Conservation (phyloP, 345 rosid genomes). For the Hirschfeldia incana region DNA sequence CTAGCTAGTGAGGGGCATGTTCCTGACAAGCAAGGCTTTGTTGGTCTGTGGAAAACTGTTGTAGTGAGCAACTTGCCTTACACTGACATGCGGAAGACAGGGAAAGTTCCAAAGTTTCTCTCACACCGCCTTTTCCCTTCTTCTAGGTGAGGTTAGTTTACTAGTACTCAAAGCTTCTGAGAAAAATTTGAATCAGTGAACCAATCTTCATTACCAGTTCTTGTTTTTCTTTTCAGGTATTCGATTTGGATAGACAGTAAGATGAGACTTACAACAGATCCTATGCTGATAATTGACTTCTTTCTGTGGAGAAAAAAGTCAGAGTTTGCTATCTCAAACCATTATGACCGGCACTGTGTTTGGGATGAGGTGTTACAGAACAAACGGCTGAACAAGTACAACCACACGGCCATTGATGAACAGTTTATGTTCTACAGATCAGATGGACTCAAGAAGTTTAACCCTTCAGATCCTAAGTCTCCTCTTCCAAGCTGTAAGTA, state of each 20-base stretch:
- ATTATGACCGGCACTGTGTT: constrained; percentile 91
- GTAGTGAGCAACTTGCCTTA: constrained; percentile 78
- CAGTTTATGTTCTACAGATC: constrained; percentile 69
- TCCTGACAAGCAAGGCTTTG: constrained; percentile 68
- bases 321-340: constrained; percentile 95
- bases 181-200: constrained; percentile 13
- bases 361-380: constrained; percentile 94
- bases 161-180: constrained; percentile 21
- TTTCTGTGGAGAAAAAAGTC: constrained; percentile 80
- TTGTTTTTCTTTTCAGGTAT: constrained; percentile 52
- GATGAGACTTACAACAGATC: constrained; percentile 82
- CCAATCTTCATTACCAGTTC: neutral
- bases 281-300: constrained; percentile 74
- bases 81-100: constrained; percentile 77
- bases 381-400: constrained; percentile 75
- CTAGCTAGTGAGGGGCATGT: constrained; percentile 71
- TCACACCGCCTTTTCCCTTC: constrained; percentile 95
- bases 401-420: constrained; percentile 71
- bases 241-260: constrained; percentile 97
- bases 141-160: constrained; percentile 61
- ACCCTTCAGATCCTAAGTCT: constrained; percentile 56
- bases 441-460: constrained; percentile 79
- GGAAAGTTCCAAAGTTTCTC: constrained; percentile 91
- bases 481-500: constrained; percentile 85
- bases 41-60: constrained; percentile 87